These are phyloP conservation scores for Teunomyces lycoperdinae DNA, from an alignment of 805 yeast species.

Conservation along the genomic window DNA sequence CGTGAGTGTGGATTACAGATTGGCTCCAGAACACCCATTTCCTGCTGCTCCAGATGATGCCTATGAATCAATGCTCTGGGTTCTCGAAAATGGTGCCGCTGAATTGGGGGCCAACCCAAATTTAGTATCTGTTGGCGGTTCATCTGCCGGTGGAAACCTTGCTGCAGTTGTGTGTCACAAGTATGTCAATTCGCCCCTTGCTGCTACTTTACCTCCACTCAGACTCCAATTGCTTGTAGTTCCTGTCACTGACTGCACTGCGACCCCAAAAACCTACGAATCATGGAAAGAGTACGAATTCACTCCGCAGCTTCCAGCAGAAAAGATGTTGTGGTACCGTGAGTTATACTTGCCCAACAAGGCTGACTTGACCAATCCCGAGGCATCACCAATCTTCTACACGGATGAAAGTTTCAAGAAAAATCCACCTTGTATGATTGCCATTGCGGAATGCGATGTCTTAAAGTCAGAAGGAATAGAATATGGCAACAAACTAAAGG, in stretches of 20 bases:
- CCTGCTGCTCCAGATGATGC: slow-evolving; percentile 49
- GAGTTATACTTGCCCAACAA: slow-evolving; percentile 37
- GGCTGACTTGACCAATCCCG: slow-evolving; percentile 23
- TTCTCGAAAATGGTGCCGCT: slow-evolving; percentile 16
- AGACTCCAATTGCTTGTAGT: slow-evolving; percentile 41
- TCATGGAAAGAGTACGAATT: slow-evolving; percentile 40
- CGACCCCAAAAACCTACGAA: slow-evolving; percentile 28
- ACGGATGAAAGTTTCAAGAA: slow-evolving; percentile 36
- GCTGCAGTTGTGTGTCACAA: slow-evolving; percentile 37
- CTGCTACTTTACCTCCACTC: slow-evolving; percentile 28
- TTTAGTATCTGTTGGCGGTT: slow-evolving; percentile 42
- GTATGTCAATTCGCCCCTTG: slow-evolving; percentile 23
- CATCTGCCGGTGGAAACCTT: slow-evolving; percentile 46
- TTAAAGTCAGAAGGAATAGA: slow-evolving; percentile 44
- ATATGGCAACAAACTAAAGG: slow-evolving; percentile 36
- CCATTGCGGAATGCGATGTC: slow-evolving; percentile 45
- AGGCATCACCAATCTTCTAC: slow-evolving; percentile 42
- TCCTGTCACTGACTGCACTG: slow-evolving; percentile 44
- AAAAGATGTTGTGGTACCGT: slow-evolving; percentile 46
- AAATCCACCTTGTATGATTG: slow-evolving; percentile 41
- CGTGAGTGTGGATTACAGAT: slow-evolving; percentile 46
- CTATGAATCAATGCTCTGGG: slow-evolving; percentile 32
- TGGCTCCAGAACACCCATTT: slow-evolving; percentile 49
- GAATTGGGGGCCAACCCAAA: slow-evolving; percentile 24
- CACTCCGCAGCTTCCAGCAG: slow-evolving; percentile 45